These are phyloP conservation scores for Lodderomyces orthopsilosis DNA, from an alignment of 1,139 yeast genomes.

Conservation along the genomic window DNA sequence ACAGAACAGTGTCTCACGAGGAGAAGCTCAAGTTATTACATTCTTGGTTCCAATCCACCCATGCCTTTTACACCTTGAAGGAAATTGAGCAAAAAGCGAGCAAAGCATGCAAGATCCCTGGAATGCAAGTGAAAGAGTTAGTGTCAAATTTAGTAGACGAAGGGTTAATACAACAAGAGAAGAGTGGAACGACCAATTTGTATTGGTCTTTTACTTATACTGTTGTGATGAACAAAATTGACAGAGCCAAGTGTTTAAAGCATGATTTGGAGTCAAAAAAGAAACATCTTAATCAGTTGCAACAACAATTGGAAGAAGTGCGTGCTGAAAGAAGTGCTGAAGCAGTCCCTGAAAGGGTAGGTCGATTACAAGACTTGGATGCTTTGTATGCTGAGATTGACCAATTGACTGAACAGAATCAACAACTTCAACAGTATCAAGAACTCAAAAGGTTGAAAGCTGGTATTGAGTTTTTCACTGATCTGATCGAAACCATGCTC, in stretches of 20 bases:
- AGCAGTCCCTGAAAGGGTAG: constrained; percentile 5
- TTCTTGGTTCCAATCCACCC: constrained; percentile 38
- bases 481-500: constrained; percentile 15
- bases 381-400: constrained; percentile 1
- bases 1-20: constrained; percentile 33
- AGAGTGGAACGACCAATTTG: constrained; percentile 52
- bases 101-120: constrained; percentile 42
- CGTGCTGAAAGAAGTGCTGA: constrained; percentile 5
- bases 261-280: constrained; percentile 12
- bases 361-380: constrained; percentile 4
- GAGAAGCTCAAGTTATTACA: constrained; percentile 39
- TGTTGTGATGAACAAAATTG: constrained; percentile 16
- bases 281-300: constrained; percentile 7
- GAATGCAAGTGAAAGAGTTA: constrained; percentile 51
- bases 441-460: constrained; percentile 4
- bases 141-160: constrained; percentile 46
- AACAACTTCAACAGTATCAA: constrained; percentile 4
- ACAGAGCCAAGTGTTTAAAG: constrained; percentile 16
- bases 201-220: constrained; percentile 54
- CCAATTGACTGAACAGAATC: constrained; percentile 4
- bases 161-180: constrained; percentile 45
- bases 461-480: constrained; percentile 16
- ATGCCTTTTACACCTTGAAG: constrained; percentile 43
- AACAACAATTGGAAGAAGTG: constrained; percentile 4
- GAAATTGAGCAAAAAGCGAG: constrained; percentile 50